Evolutionary conservation across 345 rosid species (phyloP).

Genomic region (Boechera divaricarpa): DNA sequence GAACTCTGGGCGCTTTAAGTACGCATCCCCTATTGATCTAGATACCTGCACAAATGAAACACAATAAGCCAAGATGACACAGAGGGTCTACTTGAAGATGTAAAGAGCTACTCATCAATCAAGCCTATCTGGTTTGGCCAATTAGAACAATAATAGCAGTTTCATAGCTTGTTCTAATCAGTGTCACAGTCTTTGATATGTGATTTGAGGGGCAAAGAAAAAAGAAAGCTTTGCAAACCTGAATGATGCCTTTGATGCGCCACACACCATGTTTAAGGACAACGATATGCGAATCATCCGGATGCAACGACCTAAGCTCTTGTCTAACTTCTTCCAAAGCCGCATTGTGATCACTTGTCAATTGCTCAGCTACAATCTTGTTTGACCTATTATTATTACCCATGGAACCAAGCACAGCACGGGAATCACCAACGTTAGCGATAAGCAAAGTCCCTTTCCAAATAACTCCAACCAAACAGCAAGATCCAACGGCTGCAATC

Average conservation of each 20-base stretch:
- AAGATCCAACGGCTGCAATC: slow-evolving; percentile 90
- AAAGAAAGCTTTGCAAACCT: slow-evolving; percentile 56
- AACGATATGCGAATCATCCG: slow-evolving; percentile 82
- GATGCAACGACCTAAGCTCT: slow-evolving; percentile 87
- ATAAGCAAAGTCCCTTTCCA: slow-evolving; percentile 81
- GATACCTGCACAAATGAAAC: slow-evolving; percentile 63
- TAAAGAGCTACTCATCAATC: background rate
- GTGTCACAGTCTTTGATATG: background rate
- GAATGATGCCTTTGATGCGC: slow-evolving; percentile 99
- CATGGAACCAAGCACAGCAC: slow-evolving; percentile 79
- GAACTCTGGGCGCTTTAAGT: slow-evolving; percentile 86
- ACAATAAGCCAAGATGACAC: slow-evolving; percentile 13
- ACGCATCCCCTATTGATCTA: slow-evolving; percentile 97
- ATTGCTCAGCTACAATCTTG: slow-evolving; percentile 81
- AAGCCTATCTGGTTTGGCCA: background rate
- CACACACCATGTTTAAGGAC: slow-evolving; percentile 89
- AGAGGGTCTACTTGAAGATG: slow-evolving; percentile 1
- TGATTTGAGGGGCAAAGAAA: background rate
- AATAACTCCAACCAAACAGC: slow-evolving; percentile 89
- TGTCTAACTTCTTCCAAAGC: slow-evolving; percentile 86
- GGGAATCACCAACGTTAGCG: slow-evolving; percentile 95
- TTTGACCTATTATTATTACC: slow-evolving; percentile 52
- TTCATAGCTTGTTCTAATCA: background rate
- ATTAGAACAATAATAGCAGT: slow-evolving; percentile 10
- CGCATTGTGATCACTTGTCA: slow-evolving; percentile 88